These are phyloP conservation scores for Fusarium buharicum DNA, from an alignment of 2,329 filamentous ascomycete genomes.

Conservation along the genomic window DNA sequence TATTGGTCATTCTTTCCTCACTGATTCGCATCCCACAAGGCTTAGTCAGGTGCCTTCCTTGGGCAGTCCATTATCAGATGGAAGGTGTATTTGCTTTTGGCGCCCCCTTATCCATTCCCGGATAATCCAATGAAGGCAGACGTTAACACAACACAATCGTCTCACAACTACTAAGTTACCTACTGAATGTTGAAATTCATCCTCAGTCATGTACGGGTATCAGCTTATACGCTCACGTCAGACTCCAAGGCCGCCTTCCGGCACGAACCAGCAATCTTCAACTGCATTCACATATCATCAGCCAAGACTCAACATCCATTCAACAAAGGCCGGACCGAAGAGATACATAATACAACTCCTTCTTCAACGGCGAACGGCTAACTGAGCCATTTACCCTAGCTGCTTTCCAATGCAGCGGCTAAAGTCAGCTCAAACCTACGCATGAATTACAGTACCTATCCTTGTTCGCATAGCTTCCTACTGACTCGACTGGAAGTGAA, in stretches of 20 bases:
- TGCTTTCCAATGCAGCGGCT: slow-evolving; percentile 24
- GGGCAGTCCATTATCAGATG: not conserved
- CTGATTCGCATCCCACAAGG: slow-evolving; percentile 2
- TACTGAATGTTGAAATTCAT: no score
- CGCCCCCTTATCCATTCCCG: not conserved
- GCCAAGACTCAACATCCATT: slow-evolving; percentile 7
- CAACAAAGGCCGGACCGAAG: slow-evolving; percentile 29
- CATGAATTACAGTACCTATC: slow-evolving; percentile 26
- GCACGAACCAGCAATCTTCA: slow-evolving; percentile 19
- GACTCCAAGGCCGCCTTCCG: slow-evolving; percentile 11
- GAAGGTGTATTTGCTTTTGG: not conserved
- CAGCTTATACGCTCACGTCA: not conserved
- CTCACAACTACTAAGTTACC: no score
- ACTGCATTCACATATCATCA: slow-evolving; percentile 1
- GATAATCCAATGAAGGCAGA: not conserved
- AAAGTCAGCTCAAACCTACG: slow-evolving; percentile 37
- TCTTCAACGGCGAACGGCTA: slow-evolving; percentile 9
- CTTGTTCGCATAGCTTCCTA: slow-evolving; percentile 31
- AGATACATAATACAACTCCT: slow-evolving; percentile 17
- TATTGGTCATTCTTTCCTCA: not conserved
- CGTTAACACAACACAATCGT: not conserved
- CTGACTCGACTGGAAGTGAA: slow-evolving; percentile 40
- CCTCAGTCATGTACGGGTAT: no score
- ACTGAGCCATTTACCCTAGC: slow-evolving; percentile 30
- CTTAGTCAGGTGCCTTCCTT: not conserved